Evolutionary conservation across 805 yeast species (phyloP).

Genomic region (Jamesozyma rosinii): DNA sequence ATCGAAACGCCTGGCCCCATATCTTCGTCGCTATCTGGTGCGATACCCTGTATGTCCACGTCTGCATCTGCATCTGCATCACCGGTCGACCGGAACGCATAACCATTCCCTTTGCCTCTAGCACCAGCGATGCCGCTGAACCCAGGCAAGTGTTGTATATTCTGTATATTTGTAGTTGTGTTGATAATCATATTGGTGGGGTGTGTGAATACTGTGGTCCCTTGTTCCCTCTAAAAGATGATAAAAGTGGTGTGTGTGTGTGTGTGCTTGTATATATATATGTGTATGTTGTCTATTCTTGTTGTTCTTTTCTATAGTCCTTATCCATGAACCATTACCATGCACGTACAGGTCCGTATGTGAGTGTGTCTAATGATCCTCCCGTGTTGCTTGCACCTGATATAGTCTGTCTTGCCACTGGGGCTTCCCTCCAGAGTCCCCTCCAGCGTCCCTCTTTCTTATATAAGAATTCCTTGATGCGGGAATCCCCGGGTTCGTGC

Average conservation of each 20-base stretch:
- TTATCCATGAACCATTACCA: too few relatives aligned
- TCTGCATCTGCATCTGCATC: too few relatives aligned
- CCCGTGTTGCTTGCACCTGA: not conserved
- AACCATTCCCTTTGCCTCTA: too few relatives aligned
- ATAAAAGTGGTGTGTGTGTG: not conserved
- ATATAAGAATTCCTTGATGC: not conserved
- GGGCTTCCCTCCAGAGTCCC: not conserved
- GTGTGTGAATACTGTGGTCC: not conserved
- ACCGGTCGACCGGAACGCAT: too few relatives aligned
- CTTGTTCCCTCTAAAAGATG: too few relatives aligned
- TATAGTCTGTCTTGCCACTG: not conserved
- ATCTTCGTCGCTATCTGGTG: constrained; percentile 1
- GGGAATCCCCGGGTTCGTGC: not conserved
- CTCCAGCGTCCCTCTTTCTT: not conserved
- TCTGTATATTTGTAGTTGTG: not conserved
- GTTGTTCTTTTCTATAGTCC: too few relatives aligned
- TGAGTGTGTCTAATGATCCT: too few relatives aligned
- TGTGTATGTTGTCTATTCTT: too few relatives aligned
- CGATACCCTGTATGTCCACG: too few relatives aligned
- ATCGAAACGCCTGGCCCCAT: constrained; percentile 32
- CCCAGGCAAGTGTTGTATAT: not conserved
- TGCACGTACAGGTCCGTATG: too few relatives aligned
- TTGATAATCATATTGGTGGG: not conserved
- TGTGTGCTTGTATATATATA: not conserved
- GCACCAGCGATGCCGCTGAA: not conserved